Base-by-base conservation (phyloP, 345 rosid genomes). In the Rhodamnia argentea region DNA sequence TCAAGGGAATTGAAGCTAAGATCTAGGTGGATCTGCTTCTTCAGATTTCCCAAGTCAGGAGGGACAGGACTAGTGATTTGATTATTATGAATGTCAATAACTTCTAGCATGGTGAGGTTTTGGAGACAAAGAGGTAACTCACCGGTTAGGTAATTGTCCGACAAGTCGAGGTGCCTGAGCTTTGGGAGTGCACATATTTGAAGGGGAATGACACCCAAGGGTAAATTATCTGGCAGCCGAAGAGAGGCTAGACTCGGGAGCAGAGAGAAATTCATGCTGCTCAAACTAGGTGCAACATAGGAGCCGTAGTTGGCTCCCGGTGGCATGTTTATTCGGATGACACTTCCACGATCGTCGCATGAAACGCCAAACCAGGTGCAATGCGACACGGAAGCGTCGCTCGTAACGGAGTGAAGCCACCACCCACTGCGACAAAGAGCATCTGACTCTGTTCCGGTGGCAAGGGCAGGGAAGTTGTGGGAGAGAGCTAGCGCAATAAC, bases 231-330 rank as follows among this genome's bases (percentile, higher is more conserved):
- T 22, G 0, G 4, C 86, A 81, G 47, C 37, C 10, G 5, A 87
- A 86, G 29, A 1, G 12, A 12, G 23, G 20, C 52, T 2, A 89
- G 57, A 86, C 86, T 84, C 0, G 70, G 86, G 14, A 89, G 27
- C 57, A 75, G 88, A 44, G 91, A 87, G 60, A 87, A 84, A 55
- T 89, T 87, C 75, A 89, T n/a, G 9, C 27, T 74, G 32, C 16
- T 52, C 22, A 89, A 62, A 24, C 10, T 11, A 4, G 4, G 1
- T 52, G 18, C 14, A 6, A 1, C 20, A 2, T 0, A 0, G 7
- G 14, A 52, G 55, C 82, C 13, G 5, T 8, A 8, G 32, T 6
- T 2, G 56, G 3, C 4, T 20, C 0, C 8, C 14, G 5, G 9
- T 60, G 16, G 1, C 27, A 14, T 14, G 74, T 27, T 14, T 60